Percentiles rank a stretch among this genome's conserved stretches.
These are phyloP conservation scores for Noccaea bulbosa DNA, from an alignment of 345 rosid genomes.

Conservation along the genomic window DNA sequence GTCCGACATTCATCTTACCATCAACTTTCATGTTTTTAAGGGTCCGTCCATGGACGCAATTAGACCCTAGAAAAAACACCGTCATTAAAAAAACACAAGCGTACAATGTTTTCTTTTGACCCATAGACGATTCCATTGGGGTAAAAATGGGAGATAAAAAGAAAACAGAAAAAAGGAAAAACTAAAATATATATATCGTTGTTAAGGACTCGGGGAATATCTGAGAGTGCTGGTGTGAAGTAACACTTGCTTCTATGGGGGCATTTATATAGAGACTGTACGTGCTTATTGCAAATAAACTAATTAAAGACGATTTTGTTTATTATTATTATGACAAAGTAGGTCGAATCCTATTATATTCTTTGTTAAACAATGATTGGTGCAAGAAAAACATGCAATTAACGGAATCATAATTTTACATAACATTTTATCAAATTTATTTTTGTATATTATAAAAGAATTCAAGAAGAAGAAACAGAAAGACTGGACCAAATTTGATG, in stretches of 20 bases:
- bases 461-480: neutral
- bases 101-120: slow-evolving; percentile 44
- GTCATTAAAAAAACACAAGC: slow-evolving; percentile 42
- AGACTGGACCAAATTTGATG: slow-evolving; percentile 11
- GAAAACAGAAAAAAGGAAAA: slow-evolving; percentile 28
- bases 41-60: slow-evolving; percentile 49
- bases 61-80: slow-evolving; percentile 43
- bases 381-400: slow-evolving; percentile 26
- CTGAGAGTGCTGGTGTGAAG: slow-evolving; percentile 36
- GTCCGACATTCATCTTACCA: slow-evolving; percentile 4
- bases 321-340: slow-evolving; percentile 27
- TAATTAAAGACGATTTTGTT: slow-evolving; percentile 28
- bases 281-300: slow-evolving; percentile 28
- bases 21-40: slow-evolving; percentile 32
- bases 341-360: slow-evolving; percentile 29
- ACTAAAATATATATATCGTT: neutral
- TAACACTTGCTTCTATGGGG: slow-evolving; percentile 32
- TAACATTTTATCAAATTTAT: neutral
- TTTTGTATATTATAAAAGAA: neutral
- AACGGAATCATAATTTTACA: slow-evolving; percentile 1
- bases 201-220: slow-evolving; percentile 4
- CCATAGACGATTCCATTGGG: slow-evolving; percentile 48
- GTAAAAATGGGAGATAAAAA: slow-evolving; percentile 20
- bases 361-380: slow-evolving; percentile 4
- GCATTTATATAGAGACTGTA: slow-evolving; percentile 34